Conservation (phyloP, 208 protist species). For the Trypanosomatidae sp. region DNA sequence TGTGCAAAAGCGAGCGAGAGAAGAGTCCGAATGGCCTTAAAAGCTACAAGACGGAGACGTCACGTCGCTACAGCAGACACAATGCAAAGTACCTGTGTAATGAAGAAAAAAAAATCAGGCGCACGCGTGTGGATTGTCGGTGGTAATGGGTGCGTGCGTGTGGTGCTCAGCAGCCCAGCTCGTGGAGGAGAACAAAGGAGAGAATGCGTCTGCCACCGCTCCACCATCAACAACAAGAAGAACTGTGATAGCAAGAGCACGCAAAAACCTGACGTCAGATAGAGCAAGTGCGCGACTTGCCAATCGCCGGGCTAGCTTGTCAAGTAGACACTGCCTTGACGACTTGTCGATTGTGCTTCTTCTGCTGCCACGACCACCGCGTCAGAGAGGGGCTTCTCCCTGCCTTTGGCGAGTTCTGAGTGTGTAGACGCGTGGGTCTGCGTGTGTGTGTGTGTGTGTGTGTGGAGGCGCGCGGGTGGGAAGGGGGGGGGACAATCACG, state of each 20-base stretch:
- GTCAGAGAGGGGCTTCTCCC: background rate
- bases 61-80: slow-evolving; percentile 1
- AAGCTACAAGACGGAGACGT: background rate
- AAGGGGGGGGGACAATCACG: background rate
- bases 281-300: background rate
- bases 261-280: background rate
- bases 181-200: background rate
- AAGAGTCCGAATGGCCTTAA: background rate
- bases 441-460: no score
- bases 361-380: background rate
- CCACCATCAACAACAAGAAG: background rate
- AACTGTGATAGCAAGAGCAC: background rate
- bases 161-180: background rate
- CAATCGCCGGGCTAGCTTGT: background rate
- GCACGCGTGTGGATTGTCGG: background rate
- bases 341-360: background rate
- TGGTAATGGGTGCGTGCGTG: background rate
- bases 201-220: background rate
- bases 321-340: background rate
- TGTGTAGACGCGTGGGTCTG: slow-evolving; percentile 8
- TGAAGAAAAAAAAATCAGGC: background rate
- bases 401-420: slow-evolving; percentile 2
- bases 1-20: background rate
- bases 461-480: background rate
- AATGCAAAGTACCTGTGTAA: background rate